Conservation (phyloP, 352 stramenopile genomes). For the Phytophthora crassamura region DNA sequence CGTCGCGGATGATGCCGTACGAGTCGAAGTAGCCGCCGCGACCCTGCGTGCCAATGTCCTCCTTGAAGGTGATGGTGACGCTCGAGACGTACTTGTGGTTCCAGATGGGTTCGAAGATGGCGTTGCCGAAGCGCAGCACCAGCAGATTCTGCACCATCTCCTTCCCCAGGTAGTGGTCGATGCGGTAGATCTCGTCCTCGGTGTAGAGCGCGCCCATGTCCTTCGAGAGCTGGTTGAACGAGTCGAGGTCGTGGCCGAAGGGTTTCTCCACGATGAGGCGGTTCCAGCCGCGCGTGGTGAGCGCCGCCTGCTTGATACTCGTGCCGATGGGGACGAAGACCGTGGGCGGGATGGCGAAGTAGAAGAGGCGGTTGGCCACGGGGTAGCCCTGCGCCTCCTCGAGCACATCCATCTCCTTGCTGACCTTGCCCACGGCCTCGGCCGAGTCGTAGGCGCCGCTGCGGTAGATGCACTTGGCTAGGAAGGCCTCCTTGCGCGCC, state of each 20-base stretch:
- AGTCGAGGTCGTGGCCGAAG: slow-evolving; percentile 96
- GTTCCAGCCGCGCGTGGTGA: slow-evolving; percentile 93
- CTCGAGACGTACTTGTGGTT: slow-evolving; percentile 96
- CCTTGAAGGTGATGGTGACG: slow-evolving; percentile 98
- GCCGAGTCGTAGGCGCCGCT: slow-evolving; percentile 84
- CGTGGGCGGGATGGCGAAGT: slow-evolving; percentile 97
- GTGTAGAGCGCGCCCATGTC: slow-evolving; percentile 86
- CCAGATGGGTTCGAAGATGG: slow-evolving; percentile 97
- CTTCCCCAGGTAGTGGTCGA: slow-evolving; percentile 98
- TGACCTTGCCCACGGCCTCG: slow-evolving; percentile 79
- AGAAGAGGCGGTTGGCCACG: slow-evolving; percentile 92
- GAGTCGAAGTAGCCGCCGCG: slow-evolving; percentile 98
- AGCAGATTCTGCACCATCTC: slow-evolving; percentile 99
- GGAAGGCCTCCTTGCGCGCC: slow-evolving; percentile 72
- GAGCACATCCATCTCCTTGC: slow-evolving; percentile 71
- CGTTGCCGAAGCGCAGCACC: slow-evolving; percentile 96
- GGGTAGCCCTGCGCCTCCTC: slow-evolving; percentile 63
- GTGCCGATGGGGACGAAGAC: slow-evolving; percentile 95
- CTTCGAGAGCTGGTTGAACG: slow-evolving; percentile 91
- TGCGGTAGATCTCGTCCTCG: slow-evolving; percentile 95
- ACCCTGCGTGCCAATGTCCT: slow-evolving; percentile 97
- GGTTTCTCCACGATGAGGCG: slow-evolving; percentile 98
- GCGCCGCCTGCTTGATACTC: slow-evolving; percentile 92
- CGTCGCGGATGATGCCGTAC: slow-evolving; percentile 99
- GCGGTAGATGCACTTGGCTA: slow-evolving; percentile 81